Conservation (phyloP, 257 asterid genomes). For the Nicotiana obtusifolia region DNA sequence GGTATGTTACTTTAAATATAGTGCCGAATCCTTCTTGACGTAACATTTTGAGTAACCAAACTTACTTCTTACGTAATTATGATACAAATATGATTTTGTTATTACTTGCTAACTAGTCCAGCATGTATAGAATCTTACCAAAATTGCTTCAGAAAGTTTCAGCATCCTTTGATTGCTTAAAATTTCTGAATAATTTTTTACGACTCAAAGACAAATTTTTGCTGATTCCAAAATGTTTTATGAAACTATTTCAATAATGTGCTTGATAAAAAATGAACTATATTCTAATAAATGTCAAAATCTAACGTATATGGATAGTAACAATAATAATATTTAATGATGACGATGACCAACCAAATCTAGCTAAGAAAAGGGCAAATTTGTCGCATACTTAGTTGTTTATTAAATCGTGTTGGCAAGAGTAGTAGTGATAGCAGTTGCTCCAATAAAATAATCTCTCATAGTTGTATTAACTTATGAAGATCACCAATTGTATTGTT, state of each 20-base stretch:
- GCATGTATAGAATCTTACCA: not conserved
- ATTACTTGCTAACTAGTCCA: not conserved
- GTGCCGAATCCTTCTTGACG: no score
- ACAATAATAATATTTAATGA: not conserved
- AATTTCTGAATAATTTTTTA: no score
- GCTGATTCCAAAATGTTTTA: not conserved
- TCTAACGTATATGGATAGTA: not conserved
- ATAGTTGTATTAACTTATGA: conserved; percentile 1
- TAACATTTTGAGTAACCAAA: no score
- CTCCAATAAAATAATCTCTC: not conserved
- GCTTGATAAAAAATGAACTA: not conserved
- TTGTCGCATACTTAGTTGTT: not conserved
- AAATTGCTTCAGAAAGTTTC: not conserved
- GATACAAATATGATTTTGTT: no score
- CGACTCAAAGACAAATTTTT: no score
- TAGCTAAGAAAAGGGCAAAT: not conserved
- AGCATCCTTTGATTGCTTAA: no score
- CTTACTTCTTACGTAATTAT: no score
- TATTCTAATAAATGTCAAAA: not conserved
- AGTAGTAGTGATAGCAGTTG: not conserved
- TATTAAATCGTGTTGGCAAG: not conserved
- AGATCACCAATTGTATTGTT: not conserved
- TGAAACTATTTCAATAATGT: not conserved
- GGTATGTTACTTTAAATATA: no score
- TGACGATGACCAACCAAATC: not conserved